Base-by-base conservation (phyloP, 352 stramenopile genomes). In the Sclerospora graminicola region DNA sequence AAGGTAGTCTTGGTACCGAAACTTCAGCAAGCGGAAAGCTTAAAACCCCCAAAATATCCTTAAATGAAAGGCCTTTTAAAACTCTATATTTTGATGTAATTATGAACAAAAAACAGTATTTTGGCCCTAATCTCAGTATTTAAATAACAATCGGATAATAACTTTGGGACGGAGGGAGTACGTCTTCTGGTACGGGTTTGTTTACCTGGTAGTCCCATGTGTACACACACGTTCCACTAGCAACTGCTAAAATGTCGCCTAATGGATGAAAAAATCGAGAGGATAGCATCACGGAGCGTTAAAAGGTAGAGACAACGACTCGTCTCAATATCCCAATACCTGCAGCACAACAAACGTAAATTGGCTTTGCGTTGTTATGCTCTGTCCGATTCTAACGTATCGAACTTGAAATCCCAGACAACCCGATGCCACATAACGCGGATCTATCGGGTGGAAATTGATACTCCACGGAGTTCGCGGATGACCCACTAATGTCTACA, bases 191-290 rank as follows among this genome's bases (percentile, higher is more conserved):
- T n/a, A n/a, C 79, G 57, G 14, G 60, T 47, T 41, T 59, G 65
- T 21, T 48, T 61, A 97, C 76, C 57, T 93, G 73, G 34, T 97
- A 95, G 51, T 97, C 86, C 95, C 95, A 98, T 10, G 97, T 89
- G 71, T 98, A 95, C 18, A 98, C 72, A 21, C 78, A 95, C 1
- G 74, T 95, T 28, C 94, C 93, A 56, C 91, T 97, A 0, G 94
- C 93, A 54, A 98, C 94, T 5, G 92, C 95, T 18, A 98, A 66
- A 39, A 98, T 82, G 32, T 95, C 74, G 13, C 91, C 93, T 2
- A 76, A 82, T 8, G 94, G 94, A 57, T 98, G 95, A 57, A 98
- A 98, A 96, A 42, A 98, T 81, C 8, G 87, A 97, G 42, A 98
- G 98, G 55, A 98, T 97, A 14, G 94, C 90, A 52, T 90, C 77